A percentile compares a stretch with the other conserved stretches of the same genome.
Conservation (phyloP, 164 flowering plant genomes). For the Piper longum region DNA sequence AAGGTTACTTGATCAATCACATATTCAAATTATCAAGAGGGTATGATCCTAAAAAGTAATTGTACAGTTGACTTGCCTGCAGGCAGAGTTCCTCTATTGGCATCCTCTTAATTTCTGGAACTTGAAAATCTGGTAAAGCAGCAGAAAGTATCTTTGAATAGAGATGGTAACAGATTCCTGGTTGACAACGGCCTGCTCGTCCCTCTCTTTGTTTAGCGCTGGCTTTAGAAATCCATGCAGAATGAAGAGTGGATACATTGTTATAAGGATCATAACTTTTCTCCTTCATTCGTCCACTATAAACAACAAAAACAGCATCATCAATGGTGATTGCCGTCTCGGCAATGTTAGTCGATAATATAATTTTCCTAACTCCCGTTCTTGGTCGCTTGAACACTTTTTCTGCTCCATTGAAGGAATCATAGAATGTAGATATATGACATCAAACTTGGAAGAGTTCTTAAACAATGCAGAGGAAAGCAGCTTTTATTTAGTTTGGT, state of each 20-base stretch:
- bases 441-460: constrained; percentile 47
- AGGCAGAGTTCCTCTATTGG: constrained; percentile 93
- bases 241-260: constrained; percentile 87
- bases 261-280: constrained; percentile 91
- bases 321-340: constrained; percentile 92
- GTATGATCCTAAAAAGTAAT: no score
- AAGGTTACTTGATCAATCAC: not conserved
- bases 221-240: constrained; percentile 95
- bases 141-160: constrained; percentile 64
- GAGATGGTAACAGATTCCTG: constrained; percentile 92
- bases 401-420: constrained; percentile 78
- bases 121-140: constrained; percentile 66
- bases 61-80: constrained; percentile 39
- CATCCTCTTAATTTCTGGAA: constrained; percentile 89
- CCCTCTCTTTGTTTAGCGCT: constrained; percentile 92
- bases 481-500: constrained; percentile 42
- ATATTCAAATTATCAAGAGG: not conserved
- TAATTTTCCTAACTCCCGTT: constrained; percentile 77
- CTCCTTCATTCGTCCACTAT: constrained; percentile 93
- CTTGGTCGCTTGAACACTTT: constrained; percentile 64
- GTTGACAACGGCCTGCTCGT: constrained; percentile 95
- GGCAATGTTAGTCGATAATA: constrained; percentile 92
- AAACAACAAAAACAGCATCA: constrained; percentile 90
- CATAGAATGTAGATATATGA: constrained; percentile 83
- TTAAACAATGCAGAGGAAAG: constrained; percentile 39